These are phyloP conservation scores for Odonthalia washingtoniensis DNA, from an alignment of 31 red algal genomes.

Conservation along the genomic window DNA sequence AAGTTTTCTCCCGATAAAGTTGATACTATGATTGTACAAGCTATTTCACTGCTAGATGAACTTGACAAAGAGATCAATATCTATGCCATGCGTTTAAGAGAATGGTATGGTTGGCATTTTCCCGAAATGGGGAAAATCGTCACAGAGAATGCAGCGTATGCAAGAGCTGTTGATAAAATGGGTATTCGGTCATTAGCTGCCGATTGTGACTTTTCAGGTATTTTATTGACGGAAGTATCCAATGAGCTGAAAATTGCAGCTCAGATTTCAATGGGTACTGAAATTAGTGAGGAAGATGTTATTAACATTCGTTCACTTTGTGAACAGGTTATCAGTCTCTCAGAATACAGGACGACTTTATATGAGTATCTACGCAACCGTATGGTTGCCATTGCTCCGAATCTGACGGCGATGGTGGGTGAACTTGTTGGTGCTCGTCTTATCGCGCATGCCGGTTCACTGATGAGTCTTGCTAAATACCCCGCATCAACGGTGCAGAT, in stretches of 20 bases:
- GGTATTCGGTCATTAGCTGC: constrained; percentile 73
- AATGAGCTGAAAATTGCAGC: constrained; percentile 89
- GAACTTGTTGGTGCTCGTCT: constrained; percentile 96
- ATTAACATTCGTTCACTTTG: constrained; percentile 85
- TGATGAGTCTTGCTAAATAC: constrained; percentile 91
- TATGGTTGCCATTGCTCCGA: constrained; percentile 96
- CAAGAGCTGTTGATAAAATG: constrained; percentile 85
- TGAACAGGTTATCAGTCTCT: constrained; percentile 86
- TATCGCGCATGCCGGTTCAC: constrained; percentile 95
- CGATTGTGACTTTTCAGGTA: constrained; percentile 72
- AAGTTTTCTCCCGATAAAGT: constrained; percentile 99
- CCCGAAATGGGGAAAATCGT: constrained; percentile 96
- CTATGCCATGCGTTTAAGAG: constrained; percentile 96
- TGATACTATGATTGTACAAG: constrained; percentile 97
- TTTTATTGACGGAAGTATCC: constrained; percentile 67
- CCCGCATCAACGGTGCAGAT: constrained; percentile 98
- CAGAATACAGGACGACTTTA: constrained; percentile 85
- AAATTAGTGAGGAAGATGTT: constrained; percentile 97
- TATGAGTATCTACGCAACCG: constrained; percentile 95
- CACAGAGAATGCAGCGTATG: constrained; percentile 89
- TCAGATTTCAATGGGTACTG: constrained; percentile 97
- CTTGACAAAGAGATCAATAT: constrained; percentile 99
- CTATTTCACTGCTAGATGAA: constrained; percentile 95
- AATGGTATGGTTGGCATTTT: constrained; percentile 99
- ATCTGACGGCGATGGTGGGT: constrained; percentile 97